phyloP scores from a whole-genome alignment of 169 alveolate species.

The Sarcocystis neurona region DNA sequence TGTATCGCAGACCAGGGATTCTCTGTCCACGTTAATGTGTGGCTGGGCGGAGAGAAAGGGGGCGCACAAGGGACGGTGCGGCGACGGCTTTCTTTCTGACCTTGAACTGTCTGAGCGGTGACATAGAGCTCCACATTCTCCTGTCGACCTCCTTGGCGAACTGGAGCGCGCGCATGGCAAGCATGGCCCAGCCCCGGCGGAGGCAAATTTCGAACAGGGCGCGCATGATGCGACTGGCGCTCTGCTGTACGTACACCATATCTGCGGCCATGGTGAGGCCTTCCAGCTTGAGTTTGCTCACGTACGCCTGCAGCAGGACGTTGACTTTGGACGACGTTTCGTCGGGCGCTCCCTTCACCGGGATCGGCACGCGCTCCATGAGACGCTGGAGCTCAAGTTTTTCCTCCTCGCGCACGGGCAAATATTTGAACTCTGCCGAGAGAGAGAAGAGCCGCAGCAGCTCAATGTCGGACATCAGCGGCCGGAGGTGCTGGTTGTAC shows the following conservation, averaged over 20 bases:
- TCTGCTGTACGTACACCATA: constrained; percentile 96
- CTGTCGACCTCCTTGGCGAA: constrained; percentile 97
- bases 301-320: constrained; percentile 95
- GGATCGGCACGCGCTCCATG: constrained; percentile 94
- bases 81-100: constrained; percentile 77
- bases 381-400: constrained; percentile 91
- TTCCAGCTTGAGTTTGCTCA: constrained; percentile 94
- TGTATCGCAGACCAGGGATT: background rate
- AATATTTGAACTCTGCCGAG: constrained; percentile 94
- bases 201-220: constrained; percentile 96
- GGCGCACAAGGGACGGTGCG: too few relatives aligned
- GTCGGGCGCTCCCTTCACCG: constrained; percentile 86
- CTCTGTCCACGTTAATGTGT: background rate
- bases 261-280: constrained; percentile 98
- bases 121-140: constrained; percentile 97
- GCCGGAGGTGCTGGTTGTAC: constrained; percentile 91
- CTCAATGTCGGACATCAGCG: constrained; percentile 93
- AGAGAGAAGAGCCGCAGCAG: constrained; percentile 93
- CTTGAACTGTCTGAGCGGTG: constrained; percentile 98
- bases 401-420: constrained; percentile 98
- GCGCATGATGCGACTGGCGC: constrained; percentile 98
- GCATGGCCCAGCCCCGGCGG: constrained; percentile 93
- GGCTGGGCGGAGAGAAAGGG: too few relatives aligned
- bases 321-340: constrained; percentile 91
- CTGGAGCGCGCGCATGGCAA: constrained; percentile 89